Conservation (phyloP, 2,329 filamentous ascomycete genomes). For the Monilinia laxa region DNA sequence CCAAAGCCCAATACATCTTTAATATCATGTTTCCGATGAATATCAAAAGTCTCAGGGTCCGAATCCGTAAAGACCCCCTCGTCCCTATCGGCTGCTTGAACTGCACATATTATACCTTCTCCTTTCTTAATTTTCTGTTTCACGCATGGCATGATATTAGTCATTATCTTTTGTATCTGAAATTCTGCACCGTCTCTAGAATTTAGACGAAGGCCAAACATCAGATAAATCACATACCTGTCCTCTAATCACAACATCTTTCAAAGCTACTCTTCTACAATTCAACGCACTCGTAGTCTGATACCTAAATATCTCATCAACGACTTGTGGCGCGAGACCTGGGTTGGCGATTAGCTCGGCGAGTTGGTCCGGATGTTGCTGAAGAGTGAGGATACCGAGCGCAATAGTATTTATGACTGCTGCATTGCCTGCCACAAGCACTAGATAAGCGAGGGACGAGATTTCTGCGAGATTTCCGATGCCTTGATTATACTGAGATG, state of each 20-base stretch:
- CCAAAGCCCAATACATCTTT: conserved; percentile 48
- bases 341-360: conserved; percentile 45
- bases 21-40: conserved; percentile 43
- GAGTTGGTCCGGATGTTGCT: conserved; percentile 47
- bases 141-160: not conserved
- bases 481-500: conserved; percentile 41
- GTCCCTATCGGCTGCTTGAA: conserved; percentile 50
- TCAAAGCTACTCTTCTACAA: conserved; percentile 50
- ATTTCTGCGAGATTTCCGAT: conserved; percentile 50
- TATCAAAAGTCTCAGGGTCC: conserved; percentile 46
- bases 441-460: conserved; percentile 47
- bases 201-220: no score
- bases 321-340: conserved; percentile 43
- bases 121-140: conserved; percentile 39
- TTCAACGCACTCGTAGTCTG: conserved; percentile 50
- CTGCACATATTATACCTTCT: conserved; percentile 50
- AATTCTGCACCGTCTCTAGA: no score
- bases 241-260: conserved; percentile 47
- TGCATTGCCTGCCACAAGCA: conserved; percentile 53
- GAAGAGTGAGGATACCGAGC: conserved; percentile 47
- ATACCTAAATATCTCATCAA: conserved; percentile 51
- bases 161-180: not conserved
- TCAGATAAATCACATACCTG: conserved; percentile 31
- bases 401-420: conserved; percentile 54
- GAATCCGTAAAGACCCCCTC: conserved; percentile 44